Conservation (phyloP, 257 asterid genomes). For the Lavandula angustifolia region DNA sequence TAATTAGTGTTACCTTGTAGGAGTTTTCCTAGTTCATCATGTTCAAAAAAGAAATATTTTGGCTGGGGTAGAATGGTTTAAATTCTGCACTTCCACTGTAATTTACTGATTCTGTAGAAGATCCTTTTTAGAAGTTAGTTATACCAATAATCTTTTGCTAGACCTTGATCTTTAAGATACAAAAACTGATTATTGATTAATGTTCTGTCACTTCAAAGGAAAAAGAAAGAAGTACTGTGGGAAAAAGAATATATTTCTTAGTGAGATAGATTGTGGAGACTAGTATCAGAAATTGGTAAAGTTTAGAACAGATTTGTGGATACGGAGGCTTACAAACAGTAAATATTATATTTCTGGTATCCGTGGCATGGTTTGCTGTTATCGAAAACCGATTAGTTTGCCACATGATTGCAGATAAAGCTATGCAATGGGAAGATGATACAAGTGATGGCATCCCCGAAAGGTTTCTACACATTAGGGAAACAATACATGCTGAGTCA, state of each 20-base stretch:
- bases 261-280: not conserved
- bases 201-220: not conserved
- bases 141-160: not conserved
- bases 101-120: not conserved
- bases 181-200: not conserved
- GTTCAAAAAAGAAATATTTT: not conserved
- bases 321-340: not conserved
- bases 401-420: slow-evolving; percentile 68
- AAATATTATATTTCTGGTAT: not conserved
- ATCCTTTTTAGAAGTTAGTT: not conserved
- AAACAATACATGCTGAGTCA: slow-evolving; percentile 74
- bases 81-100: slow-evolving; percentile 4
- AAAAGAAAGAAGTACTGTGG: not conserved
- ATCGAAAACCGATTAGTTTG: slow-evolving; percentile 25
- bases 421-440: slow-evolving; percentile 92
- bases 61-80: not conserved
- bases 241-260: not conserved
- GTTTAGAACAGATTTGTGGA: no score
- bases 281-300: no score
- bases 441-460: slow-evolving; percentile 79
- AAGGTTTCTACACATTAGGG: slow-evolving; percentile 85
- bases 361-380: slow-evolving; percentile 16
- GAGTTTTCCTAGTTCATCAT: not conserved
- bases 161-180: not conserved
- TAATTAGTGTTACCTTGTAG: not conserved